Conservation (phyloP, 805 yeast genomes). For the Lipomyces japonicus region DNA sequence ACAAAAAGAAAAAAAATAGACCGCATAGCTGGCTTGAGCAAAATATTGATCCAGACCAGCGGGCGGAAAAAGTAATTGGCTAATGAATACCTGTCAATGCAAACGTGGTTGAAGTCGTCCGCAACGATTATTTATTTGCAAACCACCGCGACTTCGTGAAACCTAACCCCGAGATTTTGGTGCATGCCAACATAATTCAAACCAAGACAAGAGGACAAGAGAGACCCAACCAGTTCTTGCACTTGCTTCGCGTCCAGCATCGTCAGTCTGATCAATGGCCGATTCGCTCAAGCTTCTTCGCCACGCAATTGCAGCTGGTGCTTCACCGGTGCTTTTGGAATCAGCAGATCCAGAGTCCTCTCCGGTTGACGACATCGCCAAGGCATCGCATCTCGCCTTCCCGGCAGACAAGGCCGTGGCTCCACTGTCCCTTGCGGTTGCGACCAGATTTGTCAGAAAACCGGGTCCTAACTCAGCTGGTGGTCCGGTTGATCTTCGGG, state of each 20-base stretch:
- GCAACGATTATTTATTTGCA: too few species aligned
- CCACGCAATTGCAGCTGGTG: conserved; percentile 34
- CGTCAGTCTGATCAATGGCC: conserved; percentile 10
- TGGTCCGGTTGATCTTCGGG: conserved; percentile 44
- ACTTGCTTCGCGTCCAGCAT: background rate
- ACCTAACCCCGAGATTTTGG: background rate
- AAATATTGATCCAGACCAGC: too few species aligned
- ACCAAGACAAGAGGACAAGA: background rate
- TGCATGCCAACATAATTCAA: background rate
- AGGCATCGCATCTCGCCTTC: conserved; percentile 38
- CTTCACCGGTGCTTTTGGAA: conserved; percentile 31
- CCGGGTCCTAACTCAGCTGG: conserved; percentile 40
- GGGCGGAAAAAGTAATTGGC: too few species aligned
- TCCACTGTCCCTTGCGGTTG: conserved; percentile 42
- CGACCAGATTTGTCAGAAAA: conserved; percentile 57
- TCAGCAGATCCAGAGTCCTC: conserved; percentile 29
- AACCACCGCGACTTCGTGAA: background rate
- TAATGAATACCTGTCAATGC: background rate
- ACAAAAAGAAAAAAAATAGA: too few species aligned
- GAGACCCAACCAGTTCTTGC: background rate
- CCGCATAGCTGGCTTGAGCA: too few species aligned
- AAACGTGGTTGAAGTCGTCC: background rate
- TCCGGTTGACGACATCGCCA: conserved; percentile 39
- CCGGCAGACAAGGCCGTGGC: conserved; percentile 30
- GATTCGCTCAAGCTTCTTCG: conserved; percentile 37